Conservation (phyloP, 2,329 filamentous ascomycete species). For the Stagonosporopsis rhizophila region DNA sequence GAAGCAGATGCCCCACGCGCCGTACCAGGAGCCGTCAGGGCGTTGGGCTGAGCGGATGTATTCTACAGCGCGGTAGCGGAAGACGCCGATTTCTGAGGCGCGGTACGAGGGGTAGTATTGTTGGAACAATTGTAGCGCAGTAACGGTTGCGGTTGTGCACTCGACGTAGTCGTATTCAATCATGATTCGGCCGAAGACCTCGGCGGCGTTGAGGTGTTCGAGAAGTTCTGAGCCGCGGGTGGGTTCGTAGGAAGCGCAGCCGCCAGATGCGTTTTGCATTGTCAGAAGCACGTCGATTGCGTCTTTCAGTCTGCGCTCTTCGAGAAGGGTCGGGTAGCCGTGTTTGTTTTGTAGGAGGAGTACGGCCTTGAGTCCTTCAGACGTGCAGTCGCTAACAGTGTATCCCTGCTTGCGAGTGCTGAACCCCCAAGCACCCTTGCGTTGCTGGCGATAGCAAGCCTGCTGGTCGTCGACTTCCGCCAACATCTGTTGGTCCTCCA, state of each 20-base stretch:
- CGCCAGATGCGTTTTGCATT: constrained; percentile 87
- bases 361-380: constrained; percentile 86
- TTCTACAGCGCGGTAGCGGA: constrained; percentile 74
- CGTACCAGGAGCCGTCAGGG: constrained; percentile 93
- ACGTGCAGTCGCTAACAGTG: constrained; percentile 92
- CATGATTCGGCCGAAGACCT: constrained; percentile 98
- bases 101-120: constrained; percentile 84
- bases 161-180: constrained; percentile 98
- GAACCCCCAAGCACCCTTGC: constrained; percentile 96
- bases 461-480: constrained; percentile 81
- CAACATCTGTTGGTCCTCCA: constrained; percentile 89
- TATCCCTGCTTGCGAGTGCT: constrained; percentile 93
- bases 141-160: constrained; percentile 94
- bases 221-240: constrained; percentile 78
- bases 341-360: constrained; percentile 82
- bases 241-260: constrained; percentile 88
- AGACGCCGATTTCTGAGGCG: constrained; percentile 72
- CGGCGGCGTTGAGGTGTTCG: constrained; percentile 90
- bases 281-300: constrained; percentile 89
- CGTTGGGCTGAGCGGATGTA: constrained; percentile 85
- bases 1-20: constrained; percentile 97
- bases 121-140: constrained; percentile 81
- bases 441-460: constrained; percentile 83
- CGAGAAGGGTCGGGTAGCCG: constrained; percentile 73
- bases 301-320: constrained; percentile 80